Evolutionary conservation across 768 basidiomycete genomes (phyloP), one percentile per base, ranked within the genome.

Genomic region (Mycena albidolilacea): DNA sequence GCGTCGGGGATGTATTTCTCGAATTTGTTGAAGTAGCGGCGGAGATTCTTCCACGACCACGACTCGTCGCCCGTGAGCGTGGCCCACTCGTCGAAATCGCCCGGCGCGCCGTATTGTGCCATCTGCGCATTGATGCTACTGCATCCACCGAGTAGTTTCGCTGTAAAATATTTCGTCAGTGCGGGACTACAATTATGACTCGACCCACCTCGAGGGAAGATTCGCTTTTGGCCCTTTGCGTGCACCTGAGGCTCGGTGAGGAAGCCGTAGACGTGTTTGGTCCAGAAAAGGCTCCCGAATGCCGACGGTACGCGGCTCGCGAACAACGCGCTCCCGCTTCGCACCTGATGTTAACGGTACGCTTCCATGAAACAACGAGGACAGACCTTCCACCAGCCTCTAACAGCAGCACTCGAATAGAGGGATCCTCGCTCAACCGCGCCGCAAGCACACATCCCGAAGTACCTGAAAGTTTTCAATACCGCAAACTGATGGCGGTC

Each of bases 21-120:
- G 55, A 93, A 92, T 79, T 92, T 94, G 44, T 79, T 84, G 77
- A 94, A 90, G 75, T 92, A 94, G 46, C 81, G 77, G 62, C 83
- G 80, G 67, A 94, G 82, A 61, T 89, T 85, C 66, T 87, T 84
- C 84, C 86, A 91, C n/a, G 88, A 81, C 91, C 91, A 94, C 10
- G 87, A 87, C 17, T 87, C 82, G 58, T 92, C 90, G 7, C 85
- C 88, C 14, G 84, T 85, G 35, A 89, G 82, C 0, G 79, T 67
- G 1, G 89, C 90, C 88, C 91, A 93, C 78, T 93, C 86, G 75
- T 93, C 91, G 75, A 90, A 94, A 77, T 94, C 93, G 1, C 89
- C 88, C 3, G 92, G 90, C 9, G 91, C 87, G 7, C 92, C 92
- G 62, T 89, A 90, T 12, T 93, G 93, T 64, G 89, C 90, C 86